Evolutionary conservation across 345 rosid species (phyloP).

Genomic region (Melaleuca alternifolia): DNA sequence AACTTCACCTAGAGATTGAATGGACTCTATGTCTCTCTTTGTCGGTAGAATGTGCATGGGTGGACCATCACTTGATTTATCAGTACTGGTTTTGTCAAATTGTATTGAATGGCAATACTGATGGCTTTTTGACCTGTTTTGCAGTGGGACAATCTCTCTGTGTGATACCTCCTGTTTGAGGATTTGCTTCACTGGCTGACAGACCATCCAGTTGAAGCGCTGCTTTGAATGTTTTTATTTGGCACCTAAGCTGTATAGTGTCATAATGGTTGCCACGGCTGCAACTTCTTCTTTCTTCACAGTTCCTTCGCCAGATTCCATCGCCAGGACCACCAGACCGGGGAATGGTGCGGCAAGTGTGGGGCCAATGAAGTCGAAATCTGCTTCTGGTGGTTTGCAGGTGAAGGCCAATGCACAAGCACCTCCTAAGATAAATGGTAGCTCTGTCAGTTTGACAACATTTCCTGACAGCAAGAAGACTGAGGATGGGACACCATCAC

Average conservation of each 20-base stretch:
- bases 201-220: neutral
- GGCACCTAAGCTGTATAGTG: neutral
- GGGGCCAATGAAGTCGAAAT: conserved; percentile 30
- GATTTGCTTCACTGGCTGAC: neutral
- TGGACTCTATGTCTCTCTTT: neutral
- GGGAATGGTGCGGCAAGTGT: conserved; percentile 34
- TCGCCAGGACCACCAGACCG: conserved; percentile 33
- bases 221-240: neutral
- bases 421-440: conserved; percentile 78
- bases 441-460: conserved; percentile 34
- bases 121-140: neutral
- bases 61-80: neutral
- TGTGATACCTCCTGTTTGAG: neutral
- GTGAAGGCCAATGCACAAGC: conserved; percentile 90
- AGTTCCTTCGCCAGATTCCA: conserved; percentile 42
- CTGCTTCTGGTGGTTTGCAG: conserved; percentile 48
- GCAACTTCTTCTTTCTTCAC: conserved; percentile 71
- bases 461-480: conserved; percentile 37
- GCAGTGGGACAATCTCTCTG: neutral
- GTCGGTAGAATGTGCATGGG: neutral
- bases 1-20: neutral
- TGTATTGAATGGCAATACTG: neutral
- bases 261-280: conserved; percentile 59
- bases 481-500: conserved; percentile 33
- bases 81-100: neutral